phyloP scores from a whole-genome alignment of 2,329 filamentous ascomycete genomes.

The Exserohilum rostratum region DNA sequence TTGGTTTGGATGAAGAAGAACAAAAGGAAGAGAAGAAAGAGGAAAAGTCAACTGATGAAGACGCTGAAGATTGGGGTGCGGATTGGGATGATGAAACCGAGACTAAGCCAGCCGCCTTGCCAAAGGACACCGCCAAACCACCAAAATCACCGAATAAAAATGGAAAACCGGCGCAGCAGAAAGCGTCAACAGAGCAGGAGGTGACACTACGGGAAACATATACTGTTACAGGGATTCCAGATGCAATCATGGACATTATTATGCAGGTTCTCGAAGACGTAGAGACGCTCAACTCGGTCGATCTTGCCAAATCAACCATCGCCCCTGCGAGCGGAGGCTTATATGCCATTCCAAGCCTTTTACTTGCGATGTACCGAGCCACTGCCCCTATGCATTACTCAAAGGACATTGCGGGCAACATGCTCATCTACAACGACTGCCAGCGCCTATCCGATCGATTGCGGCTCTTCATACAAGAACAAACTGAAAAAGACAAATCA shows the following conservation, averaged over 20 bases:
- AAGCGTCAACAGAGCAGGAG: slow-evolving; percentile 57
- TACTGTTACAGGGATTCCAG: slow-evolving; percentile 85
- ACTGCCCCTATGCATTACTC: slow-evolving; percentile 77
- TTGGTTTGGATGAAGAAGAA: slow-evolving; percentile 35
- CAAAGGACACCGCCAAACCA: slow-evolving; percentile 24
- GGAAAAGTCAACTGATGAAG: slow-evolving; percentile 44
- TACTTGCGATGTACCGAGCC: slow-evolving; percentile 79
- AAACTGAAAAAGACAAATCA: slow-evolving; percentile 44
- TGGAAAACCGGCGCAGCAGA: slow-evolving; percentile 35
- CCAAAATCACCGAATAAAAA: slow-evolving; percentile 39
- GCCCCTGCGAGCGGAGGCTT: slow-evolving; percentile 71
- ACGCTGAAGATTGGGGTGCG: slow-evolving; percentile 73
- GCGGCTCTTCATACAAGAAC: slow-evolving; percentile 54
- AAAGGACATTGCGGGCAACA: slow-evolving; percentile 62
- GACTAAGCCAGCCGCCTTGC: slow-evolving; percentile 19
- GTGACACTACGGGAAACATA: slow-evolving; percentile 85
- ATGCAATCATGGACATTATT: slow-evolving; percentile 74
- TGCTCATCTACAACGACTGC: slow-evolving; percentile 71
- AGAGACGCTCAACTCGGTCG: slow-evolving; percentile 61
- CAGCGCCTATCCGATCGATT: slow-evolving; percentile 63
- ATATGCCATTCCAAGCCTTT: slow-evolving; percentile 73
- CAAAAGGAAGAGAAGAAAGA: slow-evolving; percentile 39
- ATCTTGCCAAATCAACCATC: slow-evolving; percentile 59
- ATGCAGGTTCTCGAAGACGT: slow-evolving; percentile 56
- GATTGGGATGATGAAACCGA: slow-evolving; percentile 73